These are phyloP conservation scores for Emmonsiellopsis sp. DNA, from an alignment of 2,329 filamentous ascomycete genomes.

Conservation along the genomic window DNA sequence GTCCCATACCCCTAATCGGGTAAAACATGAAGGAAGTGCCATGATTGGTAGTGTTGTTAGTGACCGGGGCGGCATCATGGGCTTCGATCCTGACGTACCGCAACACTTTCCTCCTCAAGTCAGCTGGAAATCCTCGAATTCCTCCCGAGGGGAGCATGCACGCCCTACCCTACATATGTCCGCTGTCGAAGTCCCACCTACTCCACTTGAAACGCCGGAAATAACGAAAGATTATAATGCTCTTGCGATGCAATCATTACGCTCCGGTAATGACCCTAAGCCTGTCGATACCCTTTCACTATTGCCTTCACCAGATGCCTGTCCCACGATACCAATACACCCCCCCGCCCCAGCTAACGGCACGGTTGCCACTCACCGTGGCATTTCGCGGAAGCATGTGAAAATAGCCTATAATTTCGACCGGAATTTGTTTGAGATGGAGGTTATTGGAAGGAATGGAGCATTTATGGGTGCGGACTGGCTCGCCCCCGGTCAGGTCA, in stretches of 20 bases:
- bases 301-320: constrained; percentile 43
- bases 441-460: constrained; percentile 50
- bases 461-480: constrained; percentile 45
- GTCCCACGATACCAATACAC: constrained; percentile 52
- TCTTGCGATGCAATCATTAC: constrained; percentile 35
- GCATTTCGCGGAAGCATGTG: constrained; percentile 54
- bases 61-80: constrained; percentile 47
- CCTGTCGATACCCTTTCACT: constrained; percentile 37
- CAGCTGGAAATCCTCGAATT: constrained; percentile 44
- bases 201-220: constrained; percentile 8
- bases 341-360: constrained; percentile 40
- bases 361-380: constrained; percentile 42
- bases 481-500: constrained; percentile 37
- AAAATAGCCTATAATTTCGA: constrained; percentile 53
- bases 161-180: constrained; percentile 17
- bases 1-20: constrained; percentile 36
- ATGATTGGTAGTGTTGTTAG: constrained; percentile 44
- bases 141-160: constrained; percentile 28
- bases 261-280: constrained; percentile 28
- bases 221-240: constrained; percentile 36
- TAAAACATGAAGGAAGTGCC: constrained; percentile 35
- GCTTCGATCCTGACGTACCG: constrained; percentile 35
- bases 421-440: constrained; percentile 47
- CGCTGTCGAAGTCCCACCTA: constrained; percentile 6
- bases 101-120: constrained; percentile 29